These are phyloP conservation scores for Rosa lucieae DNA, from an alignment of 306 rosid species.

Conservation along the genomic window DNA sequence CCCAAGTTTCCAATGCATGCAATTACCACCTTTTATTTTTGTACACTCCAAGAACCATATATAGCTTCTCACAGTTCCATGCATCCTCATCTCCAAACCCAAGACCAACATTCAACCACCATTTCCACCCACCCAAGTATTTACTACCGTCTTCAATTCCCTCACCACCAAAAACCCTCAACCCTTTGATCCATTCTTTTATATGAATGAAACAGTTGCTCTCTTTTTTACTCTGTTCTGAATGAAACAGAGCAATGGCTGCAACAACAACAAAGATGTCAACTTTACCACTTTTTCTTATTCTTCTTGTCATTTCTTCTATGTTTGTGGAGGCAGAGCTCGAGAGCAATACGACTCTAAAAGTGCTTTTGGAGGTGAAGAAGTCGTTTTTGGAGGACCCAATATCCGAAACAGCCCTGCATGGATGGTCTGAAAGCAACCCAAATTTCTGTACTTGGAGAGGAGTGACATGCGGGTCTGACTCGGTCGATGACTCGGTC, in stretches of 20 bases:
- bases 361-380: constrained; percentile 71
- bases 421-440: constrained; percentile 62
- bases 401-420: constrained; percentile 40
- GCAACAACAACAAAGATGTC: neutral
- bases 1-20: constrained; percentile 43
- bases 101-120: constrained; percentile 11
- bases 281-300: constrained; percentile 18
- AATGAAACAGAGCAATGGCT: constrained; percentile 13
- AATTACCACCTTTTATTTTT: constrained; percentile 6
- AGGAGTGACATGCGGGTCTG: constrained; percentile 61
- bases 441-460: constrained; percentile 70
- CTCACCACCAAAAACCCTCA: neutral
- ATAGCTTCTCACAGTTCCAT: constrained; percentile 4
- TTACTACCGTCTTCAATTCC: neutral
- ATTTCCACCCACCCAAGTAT: constrained; percentile 15
- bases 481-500: constrained; percentile 40
- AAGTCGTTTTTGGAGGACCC: constrained; percentile 62
- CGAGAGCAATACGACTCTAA: constrained; percentile 40
- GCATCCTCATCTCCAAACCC: constrained; percentile 32
- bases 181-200: neutral
- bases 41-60: constrained; percentile 33
- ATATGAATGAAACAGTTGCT: constrained; percentile 7
- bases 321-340: constrained; percentile 27
- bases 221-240: neutral
- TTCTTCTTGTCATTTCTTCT: constrained; percentile 27